phyloP scores from a whole-genome alignment of 1,139 yeast genomes.

The Candida tunisiensis region DNA sequence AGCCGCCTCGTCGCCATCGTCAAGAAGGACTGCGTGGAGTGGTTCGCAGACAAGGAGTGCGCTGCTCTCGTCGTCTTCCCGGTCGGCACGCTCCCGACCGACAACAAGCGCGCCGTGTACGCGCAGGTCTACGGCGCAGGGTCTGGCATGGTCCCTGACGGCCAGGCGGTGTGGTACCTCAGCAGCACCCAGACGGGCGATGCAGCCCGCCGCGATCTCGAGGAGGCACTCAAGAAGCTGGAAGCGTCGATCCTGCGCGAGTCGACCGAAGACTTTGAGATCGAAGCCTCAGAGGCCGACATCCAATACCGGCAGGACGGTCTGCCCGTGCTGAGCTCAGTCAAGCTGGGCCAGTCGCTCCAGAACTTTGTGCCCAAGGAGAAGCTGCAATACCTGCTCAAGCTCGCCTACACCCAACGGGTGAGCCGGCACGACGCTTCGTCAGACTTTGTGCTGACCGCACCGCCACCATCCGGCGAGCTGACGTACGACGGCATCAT shows the following conservation, averaged over 20 bases:
- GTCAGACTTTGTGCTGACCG: slow-evolving; percentile 6
- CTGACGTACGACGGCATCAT: slow-evolving; percentile 82
- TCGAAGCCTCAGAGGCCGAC: slow-evolving; percentile 40
- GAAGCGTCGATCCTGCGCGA: slow-evolving; percentile 71
- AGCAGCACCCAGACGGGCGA: slow-evolving; percentile 43
- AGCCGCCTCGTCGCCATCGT: slow-evolving; percentile 73
- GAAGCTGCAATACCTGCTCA: slow-evolving; percentile 59
- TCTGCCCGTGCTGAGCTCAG: slow-evolving; percentile 56
- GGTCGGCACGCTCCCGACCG: slow-evolving; percentile 57
- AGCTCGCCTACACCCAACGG: slow-evolving; percentile 64
- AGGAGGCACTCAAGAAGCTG: slow-evolving; percentile 63
- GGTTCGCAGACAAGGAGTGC: slow-evolving; percentile 77
- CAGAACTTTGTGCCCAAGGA: slow-evolving; percentile 73
- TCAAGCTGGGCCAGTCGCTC: slow-evolving; percentile 71
- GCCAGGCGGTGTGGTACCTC: slow-evolving; percentile 81
- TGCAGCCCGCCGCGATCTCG: slow-evolving; percentile 62
- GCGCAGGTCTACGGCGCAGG: slow-evolving; percentile 81
- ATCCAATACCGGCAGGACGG: slow-evolving; percentile 40
- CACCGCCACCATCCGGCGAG: slow-evolving; percentile 24
- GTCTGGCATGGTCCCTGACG: slow-evolving; percentile 77
- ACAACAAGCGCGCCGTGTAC: slow-evolving; percentile 62
- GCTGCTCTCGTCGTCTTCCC: slow-evolving; percentile 89
- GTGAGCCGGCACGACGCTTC: slow-evolving; percentile 24
- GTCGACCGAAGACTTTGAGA: slow-evolving; percentile 35
- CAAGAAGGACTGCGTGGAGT: slow-evolving; percentile 72